Conservation (phyloP, 257 asterid genomes). For the Thymus mandschuricus region DNA sequence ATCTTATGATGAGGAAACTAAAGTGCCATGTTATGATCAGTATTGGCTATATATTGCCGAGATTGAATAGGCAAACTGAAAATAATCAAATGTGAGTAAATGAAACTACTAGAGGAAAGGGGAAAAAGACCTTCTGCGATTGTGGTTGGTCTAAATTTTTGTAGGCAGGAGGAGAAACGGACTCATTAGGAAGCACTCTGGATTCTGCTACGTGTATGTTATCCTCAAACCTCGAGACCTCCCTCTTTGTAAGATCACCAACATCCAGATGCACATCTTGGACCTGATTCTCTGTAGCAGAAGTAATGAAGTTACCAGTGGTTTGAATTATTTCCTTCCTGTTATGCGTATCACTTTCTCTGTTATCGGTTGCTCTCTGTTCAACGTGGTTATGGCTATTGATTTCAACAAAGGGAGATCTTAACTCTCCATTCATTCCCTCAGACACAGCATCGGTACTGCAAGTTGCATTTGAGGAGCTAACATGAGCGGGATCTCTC, state of each 20-base stretch:
- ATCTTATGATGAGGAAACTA: conserved; percentile 11
- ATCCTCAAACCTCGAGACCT: conserved; percentile 35
- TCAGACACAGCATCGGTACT: conserved; percentile 30
- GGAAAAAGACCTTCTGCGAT: conserved; percentile 40
- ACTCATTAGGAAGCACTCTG: conserved; percentile 27
- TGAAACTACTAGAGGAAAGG: conserved; percentile 11
- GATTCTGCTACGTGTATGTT: conserved; percentile 37
- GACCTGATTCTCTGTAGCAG: conserved; percentile 36
- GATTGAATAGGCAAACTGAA: conserved; percentile 4
- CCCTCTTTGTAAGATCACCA: conserved; percentile 38
- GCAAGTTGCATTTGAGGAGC: conserved; percentile 35
- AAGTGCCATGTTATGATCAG: conserved; percentile 18
- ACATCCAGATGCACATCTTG: conserved; percentile 40
- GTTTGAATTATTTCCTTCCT: conserved; percentile 37
- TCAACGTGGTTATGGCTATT: conserved; percentile 36
- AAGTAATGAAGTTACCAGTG: conserved; percentile 40
- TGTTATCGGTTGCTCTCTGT: conserved; percentile 28
- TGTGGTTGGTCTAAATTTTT: conserved; percentile 38
- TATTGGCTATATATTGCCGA: conserved; percentile 21
- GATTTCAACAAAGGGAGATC: conserved; percentile 40
- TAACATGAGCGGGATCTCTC: conserved; percentile 35
- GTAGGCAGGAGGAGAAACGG: conserved; percentile 38
- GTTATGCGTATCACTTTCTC: conserved; percentile 35
- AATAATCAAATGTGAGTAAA: not conserved
- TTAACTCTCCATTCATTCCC: conserved; percentile 36